phyloP scores from a whole-genome alignment of 2,329 filamentous ascomycete genomes.

The Westerdykella ornata region DNA sequence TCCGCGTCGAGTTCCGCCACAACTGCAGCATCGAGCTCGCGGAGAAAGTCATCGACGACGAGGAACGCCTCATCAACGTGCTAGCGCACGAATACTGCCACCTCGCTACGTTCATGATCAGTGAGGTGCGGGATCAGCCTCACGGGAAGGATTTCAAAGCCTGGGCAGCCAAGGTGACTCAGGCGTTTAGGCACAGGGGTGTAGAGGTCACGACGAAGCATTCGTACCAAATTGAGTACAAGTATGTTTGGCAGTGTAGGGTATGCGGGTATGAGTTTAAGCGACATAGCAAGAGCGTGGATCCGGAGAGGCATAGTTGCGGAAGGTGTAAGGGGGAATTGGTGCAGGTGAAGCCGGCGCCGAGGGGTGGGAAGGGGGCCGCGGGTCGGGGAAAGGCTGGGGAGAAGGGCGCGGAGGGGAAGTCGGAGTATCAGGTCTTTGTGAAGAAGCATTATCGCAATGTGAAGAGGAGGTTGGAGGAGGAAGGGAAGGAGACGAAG shows the following conservation, averaged over 20 bases:
- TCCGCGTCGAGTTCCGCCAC: constrained; percentile 43
- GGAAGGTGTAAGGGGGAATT: constrained; percentile 64
- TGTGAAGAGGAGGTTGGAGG: constrained; percentile 36
- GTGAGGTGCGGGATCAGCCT: constrained; percentile 64
- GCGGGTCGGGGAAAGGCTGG: constrained; percentile 9
- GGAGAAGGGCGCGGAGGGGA: constrained; percentile 16
- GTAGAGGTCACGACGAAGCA: constrained; percentile 85
- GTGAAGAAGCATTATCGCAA: constrained; percentile 62
- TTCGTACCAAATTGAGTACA: constrained; percentile 82
- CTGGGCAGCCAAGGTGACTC: constrained; percentile 53
- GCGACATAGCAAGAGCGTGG: constrained; percentile 79
- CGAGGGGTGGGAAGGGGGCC: constrained; percentile 42
- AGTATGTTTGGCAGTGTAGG: constrained; percentile 78
- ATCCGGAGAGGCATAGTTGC: constrained; percentile 64
- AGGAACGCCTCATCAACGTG: constrained; percentile 71
- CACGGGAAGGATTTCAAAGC: constrained; percentile 79
- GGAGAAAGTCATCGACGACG: constrained; percentile 75
- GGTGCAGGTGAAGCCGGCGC: constrained; percentile 72
- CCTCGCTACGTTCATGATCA: constrained; percentile 84
- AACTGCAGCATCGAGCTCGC: constrained; percentile 79
- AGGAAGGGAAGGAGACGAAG: constrained; percentile 46
- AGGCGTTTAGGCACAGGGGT: constrained; percentile 53
- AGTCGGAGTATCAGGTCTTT: constrained; percentile 51
- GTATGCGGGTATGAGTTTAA: constrained; percentile 67
- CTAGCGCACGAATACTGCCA: constrained; percentile 98